Conservation (phyloP, 2,329 filamentous ascomycete genomes). For the Colletotrichum sp. region DNA sequence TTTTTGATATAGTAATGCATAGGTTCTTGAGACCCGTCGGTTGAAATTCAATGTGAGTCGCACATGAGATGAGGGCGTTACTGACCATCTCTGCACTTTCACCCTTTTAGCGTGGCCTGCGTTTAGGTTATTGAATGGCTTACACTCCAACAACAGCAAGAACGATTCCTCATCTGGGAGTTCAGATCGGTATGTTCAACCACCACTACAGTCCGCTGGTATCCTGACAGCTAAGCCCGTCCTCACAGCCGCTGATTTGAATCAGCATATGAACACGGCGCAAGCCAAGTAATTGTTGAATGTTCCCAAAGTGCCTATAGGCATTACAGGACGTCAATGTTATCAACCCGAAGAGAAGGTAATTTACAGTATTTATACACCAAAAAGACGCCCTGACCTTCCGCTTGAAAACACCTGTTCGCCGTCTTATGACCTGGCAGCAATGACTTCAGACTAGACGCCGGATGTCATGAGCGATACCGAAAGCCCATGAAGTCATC, state of each 20-base stretch:
- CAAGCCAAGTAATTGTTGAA: background rate
- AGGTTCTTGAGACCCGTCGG: background rate
- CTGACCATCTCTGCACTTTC: background rate
- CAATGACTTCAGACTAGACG: background rate
- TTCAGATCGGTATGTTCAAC: background rate
- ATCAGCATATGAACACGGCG: background rate
- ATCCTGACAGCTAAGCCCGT: background rate
- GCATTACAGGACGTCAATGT: background rate
- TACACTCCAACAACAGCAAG: background rate
- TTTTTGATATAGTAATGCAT: background rate
- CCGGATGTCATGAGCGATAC: conserved; percentile 38
- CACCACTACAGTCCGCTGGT: background rate
- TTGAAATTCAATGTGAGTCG: background rate
- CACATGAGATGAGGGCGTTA: background rate
- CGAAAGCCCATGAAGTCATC: conserved; percentile 66
- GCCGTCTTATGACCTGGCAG: background rate
- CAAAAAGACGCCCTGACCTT: background rate
- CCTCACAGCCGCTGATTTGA: background rate
- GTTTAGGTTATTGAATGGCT: background rate
- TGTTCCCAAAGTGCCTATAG: background rate
- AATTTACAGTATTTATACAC: conserved; percentile 18
- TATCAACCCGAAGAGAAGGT: conserved; percentile 14
- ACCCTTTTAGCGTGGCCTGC: background rate
- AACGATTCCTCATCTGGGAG: background rate
- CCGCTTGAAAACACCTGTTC: background rate